phyloP scores from a whole-genome alignment of 1,139 yeast species.

The Scheffersomyces segobiensis region DNA sequence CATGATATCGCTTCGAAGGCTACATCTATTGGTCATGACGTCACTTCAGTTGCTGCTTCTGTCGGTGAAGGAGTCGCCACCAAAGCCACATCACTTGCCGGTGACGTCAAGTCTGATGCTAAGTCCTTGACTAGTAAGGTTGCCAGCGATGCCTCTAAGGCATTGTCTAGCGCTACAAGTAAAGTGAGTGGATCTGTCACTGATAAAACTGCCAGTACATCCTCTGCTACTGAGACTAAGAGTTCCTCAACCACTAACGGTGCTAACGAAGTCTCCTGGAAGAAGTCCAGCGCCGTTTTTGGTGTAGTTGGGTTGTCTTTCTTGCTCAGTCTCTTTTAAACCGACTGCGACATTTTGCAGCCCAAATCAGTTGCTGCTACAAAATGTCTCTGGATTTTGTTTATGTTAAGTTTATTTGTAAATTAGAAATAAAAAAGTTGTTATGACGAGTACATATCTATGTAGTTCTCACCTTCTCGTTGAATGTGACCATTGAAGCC shows the following conservation, averaged over 20 bases:
- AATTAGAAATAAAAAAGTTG: not conserved
- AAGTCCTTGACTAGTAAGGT: not conserved
- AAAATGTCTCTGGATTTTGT: not conserved
- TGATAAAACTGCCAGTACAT: not conserved
- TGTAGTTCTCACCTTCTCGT: not conserved
- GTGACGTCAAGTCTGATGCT: conserved; percentile 8
- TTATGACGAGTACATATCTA: not conserved
- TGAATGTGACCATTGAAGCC: not conserved
- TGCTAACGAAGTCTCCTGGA: conserved; percentile 27
- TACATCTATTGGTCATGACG: conserved; percentile 9
- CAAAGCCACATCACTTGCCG: conserved; percentile 9
- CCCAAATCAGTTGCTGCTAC: not conserved
- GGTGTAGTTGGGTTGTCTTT: conserved; percentile 41
- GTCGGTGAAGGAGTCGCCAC: conserved; percentile 5
- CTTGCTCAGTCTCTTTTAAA: conserved; percentile 33
- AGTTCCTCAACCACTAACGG: conserved; percentile 19
- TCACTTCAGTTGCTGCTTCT: conserved; percentile 8
- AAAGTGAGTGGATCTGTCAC: conserved; percentile 6
- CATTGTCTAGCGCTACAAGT: conserved; percentile 9
- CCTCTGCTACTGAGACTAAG: conserved; percentile 13
- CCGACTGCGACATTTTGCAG: not conserved
- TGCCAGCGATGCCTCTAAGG: conserved; percentile 3
- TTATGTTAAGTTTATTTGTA: not conserved
- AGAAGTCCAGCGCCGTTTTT: conserved; percentile 39
- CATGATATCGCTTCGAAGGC: conserved; percentile 13